Evolutionary conservation across 23 red algal genomes (phyloP), one percentile per base, ranked within the genome.

Genomic region (Cyanidiococcus yangmingshanensis): DNA sequence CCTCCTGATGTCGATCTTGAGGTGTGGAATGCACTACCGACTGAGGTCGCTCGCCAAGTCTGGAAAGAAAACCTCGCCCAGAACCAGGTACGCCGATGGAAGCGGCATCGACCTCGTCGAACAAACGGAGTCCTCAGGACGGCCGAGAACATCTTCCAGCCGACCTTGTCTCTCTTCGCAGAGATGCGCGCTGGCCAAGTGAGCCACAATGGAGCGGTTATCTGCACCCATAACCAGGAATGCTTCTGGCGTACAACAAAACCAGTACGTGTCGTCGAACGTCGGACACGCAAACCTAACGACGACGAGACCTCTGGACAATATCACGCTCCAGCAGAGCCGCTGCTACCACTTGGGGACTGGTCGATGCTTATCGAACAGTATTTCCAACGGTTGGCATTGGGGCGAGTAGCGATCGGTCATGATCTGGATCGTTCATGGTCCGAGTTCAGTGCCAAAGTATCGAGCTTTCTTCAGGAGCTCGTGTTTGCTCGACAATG

Each of bases 1-100:
- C 63, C 63, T 3, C 63, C 63, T 25, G 63, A 35, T 71, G 63
- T 71, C 21, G 63, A 71, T 35, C 63, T 7, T 3, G 63, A 71
- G 27, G 32, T 35, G 27, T 71, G 63, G 63, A 12, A 71, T 35
- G 63, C 63, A 7, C 27, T 71, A 35, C 63, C 63, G 63, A 25
- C 7, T 3, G 21, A 25, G 63, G 63, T 71, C 12, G 27, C 63
- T 29, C n/a, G n/a, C 12, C 63, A 71, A 71, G 63, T 71, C n/a
- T 71, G 32, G 21, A 25, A 35, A 25, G 63, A 71, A 29, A 25
- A 35, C 27, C 32, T 25, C 63, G 63, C 63, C 32, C 32, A 35
- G 63, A 7, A 35, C 16, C 63, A 71, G 63, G 3, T 71, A 35
- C 63, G 32, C 7, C n/a, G 32, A 35, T 71, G 63, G 63, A 25